Base-by-base conservation (phyloP, 1,139 yeast species). In the Diutina rugosa region DNA sequence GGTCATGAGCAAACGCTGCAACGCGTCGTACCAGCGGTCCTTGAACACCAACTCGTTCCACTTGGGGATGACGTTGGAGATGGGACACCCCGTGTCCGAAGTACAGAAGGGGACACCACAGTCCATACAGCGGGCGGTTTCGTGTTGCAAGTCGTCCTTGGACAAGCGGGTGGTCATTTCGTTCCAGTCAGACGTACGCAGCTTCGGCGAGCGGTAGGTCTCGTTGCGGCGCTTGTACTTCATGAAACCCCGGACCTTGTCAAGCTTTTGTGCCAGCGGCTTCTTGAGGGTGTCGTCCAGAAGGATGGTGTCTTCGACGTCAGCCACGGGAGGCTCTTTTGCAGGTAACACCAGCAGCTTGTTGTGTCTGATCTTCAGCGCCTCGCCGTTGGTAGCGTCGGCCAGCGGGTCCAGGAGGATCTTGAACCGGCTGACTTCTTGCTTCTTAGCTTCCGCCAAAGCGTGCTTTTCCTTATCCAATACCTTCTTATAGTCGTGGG, bases 41-140 rank as follows among this genome's bases (percentile, higher is more conserved):
- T 90, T 83, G 82, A 90, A 93, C 44, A 93, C 96, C 65, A 93
- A 81, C 70, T 91, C 98, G 70, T 93, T 93, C 95, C 97, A 93
- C 73, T 91, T 91, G 62, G 99, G 99, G 76, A 93, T 93, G 64
- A 91, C 85, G 72, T 93, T 93, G 59, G 98, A 90, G 63, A 93
- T 87, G 59, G 99, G 99, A 76, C 99, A 93, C 60, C 99, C 99
- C 55, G 96, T 87, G 71, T 93, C 98, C 51, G 96, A 87, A 67
- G 95, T 95, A 78, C 99, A 93, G 82, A 91, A 93, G 59, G 99
- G 99, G 65, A 93, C 96, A 76, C 99, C 99, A 78, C 99, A 93
- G 73, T 93, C 99, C 97, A 93, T 93, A 80, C 99, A 93, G 72
- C 99, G 84, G n/a, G 98, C 97, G 58, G 98, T 89, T 75, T 93